Base-by-base conservation (phyloP, 768 basidiomycete genomes). In the Brasilioporus rufonigricans region DNA sequence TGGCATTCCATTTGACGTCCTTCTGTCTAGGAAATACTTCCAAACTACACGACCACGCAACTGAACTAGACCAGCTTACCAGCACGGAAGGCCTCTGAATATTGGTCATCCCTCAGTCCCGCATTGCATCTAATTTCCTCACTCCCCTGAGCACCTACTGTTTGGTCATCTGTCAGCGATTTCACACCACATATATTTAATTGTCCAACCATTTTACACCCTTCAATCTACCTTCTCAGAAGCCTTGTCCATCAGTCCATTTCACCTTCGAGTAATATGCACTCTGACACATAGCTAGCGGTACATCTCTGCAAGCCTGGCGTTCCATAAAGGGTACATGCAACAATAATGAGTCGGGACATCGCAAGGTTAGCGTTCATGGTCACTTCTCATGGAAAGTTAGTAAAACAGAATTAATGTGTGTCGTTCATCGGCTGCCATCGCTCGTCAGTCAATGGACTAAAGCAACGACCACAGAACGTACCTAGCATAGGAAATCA, bases 351-450 rank as follows among this genome's bases (percentile, higher is more conserved):
- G 27, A 29, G 9, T 29, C 9, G 27, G 27, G 27, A 29, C 18
- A 9, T 11, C 33, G 12, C 12, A 9, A 9, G 5, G 5, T n/a
- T 19, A 2, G 9, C 21, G 7, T n/a, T n/a, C n/a, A 7, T 24
- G 4, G 2, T 51, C 38, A 71, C 47, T 65, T 12, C 0, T 84
- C 80, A 21, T 75, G 70, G 74, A 95, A 95, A 54, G 78, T 89
- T 46, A 97, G 73, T 4, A 91, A 93, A 58, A 97, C 67, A 4
- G 91, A 93, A 69, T 96, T 97, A 55, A 96, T 91, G 63, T 91
- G 66, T 93, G 91, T 33, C 91, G 83, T 66, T 93, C 91, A 64
- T 93, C 84, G 48, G 83, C 90, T 89, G 63, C 23, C 39, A 50
- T 52, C 18, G 33, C 13, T 8, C 32, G 9, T 70, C 14, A 44